A percentile compares a stretch with the other conserved stretches of the same genome.
These are phyloP conservation scores for Pelargonium australe DNA, from an alignment of 441 rosid species.

Conservation along the genomic window DNA sequence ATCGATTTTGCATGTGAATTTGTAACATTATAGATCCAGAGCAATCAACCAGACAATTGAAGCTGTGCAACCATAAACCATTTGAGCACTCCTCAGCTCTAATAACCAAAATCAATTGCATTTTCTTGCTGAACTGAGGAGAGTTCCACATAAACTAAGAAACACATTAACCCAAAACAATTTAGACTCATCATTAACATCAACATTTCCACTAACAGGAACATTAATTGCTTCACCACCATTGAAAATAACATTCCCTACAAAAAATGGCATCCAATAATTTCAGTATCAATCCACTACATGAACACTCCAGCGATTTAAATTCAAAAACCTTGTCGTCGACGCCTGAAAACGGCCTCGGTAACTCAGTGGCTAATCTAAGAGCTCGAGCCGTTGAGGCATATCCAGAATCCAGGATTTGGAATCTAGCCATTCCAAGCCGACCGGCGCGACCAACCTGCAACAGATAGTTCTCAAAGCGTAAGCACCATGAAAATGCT, in stretches of 20 bases:
- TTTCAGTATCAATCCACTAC: background rate
- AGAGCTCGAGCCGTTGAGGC: background rate
- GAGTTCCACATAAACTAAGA: background rate
- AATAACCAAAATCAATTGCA: background rate
- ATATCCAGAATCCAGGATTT: background rate
- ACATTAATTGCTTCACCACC: background rate
- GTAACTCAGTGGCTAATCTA: background rate
- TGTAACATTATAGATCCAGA: background rate
- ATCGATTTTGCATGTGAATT: background rate
- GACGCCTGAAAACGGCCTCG: background rate
- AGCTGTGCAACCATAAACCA: background rate
- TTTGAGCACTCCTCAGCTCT: background rate
- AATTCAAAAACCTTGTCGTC: background rate
- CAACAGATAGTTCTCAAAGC: background rate
- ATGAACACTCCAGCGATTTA: background rate
- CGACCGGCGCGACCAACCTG: slow-evolving; percentile 5
- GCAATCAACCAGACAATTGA: background rate
- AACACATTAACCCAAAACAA: background rate
- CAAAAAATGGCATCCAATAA: background rate
- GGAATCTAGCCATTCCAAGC: slow-evolving; percentile 1
- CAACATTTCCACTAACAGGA: background rate
- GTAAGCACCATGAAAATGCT: background rate
- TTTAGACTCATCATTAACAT: background rate
- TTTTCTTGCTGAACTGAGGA: background rate
- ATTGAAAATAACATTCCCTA: background rate